Base-by-base conservation (phyloP, 2,329 filamentous ascomycete species). In the Paramyrothecium sp. region DNA sequence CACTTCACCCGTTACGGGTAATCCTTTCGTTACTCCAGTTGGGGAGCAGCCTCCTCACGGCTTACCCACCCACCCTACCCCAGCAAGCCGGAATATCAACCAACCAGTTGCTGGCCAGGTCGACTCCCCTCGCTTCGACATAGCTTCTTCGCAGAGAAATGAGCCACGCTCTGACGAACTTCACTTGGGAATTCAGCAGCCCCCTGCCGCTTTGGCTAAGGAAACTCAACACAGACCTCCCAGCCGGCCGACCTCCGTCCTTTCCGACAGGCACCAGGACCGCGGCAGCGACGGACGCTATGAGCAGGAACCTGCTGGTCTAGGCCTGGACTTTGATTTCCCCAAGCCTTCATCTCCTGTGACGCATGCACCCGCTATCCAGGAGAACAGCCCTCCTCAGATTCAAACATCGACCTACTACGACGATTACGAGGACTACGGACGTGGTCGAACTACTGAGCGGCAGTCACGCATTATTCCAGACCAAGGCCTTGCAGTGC, bases 401-500 rank as follows among this genome's bases (percentile, higher is more conserved):
- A 69, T 63, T 44, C 67, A 68, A 47, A 68, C 69, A 21, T 69
- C 73, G 17, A 64, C 70, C 21, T 70, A 74, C 44, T 69, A 72
- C 41, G 70, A 73, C 30, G 68, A 73, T 21, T 64, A 69, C 44
- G 63, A 69, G 41, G 67, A 70, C 50, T 58, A 68, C 52, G 20
- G 57, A 10, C 72, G 75, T 57, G 77, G 75, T 34, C 74, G 76
- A 47, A 67, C 71, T 21, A 65, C 68, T 52, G 69, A 73, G 44
- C 68, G 70, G 20, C 56, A 56, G n/a, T 61, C 62, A 3, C 67
- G 60, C 33, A 62, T 59, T 51, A 62, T 69, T n/a, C 63, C 69
- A 47, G 62, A 62, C 17, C 63, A 69, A 13, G 73, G 69, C 1
- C 75, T 89, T 7, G 80, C 77, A 53, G 80, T 88, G 51, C 85